Base-by-base conservation (phyloP, 2,329 filamentous ascomycete genomes). In the Teratosphaeria destructans region DNA sequence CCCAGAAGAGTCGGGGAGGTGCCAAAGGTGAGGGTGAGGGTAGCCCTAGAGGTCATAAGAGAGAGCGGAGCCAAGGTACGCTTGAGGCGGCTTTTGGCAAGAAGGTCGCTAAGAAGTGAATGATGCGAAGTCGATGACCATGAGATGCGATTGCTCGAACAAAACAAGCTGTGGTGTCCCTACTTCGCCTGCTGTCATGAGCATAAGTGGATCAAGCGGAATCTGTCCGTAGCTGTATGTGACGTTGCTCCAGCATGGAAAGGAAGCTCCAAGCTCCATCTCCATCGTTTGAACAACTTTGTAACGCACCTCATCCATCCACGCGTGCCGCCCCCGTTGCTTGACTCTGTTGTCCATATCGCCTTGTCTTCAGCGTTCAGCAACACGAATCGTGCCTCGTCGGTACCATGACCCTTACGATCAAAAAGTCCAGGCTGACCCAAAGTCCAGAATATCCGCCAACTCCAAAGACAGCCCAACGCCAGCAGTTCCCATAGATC, bases 11-110 rank as follows among this genome's bases (percentile, higher is more conserved):
- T 57, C 59, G 52, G 27, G 29, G 62, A 59, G 57, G 39, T 26
- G n/a, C 34, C 35, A 37, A n/a, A 56, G 29, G 16, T 52, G 19
- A 37, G n/a, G 60, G 62, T 58, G 56, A 62, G 26, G 61, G 57
- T 54, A 60, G 49, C 5, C 55, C 55, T 37, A 56, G 56, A 54
- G 68, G 69, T 16, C 66, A 68, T 55, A 74, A 73, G 63, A 60
- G 70, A 54, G 70, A 70, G 59, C 61, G 61, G 23, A 71, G 67
- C 43, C 72, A 74, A 60, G 64, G 65, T 11, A 72, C 69, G 34
- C 63, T 74, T 4, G 70, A 73, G 49, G 64, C 60, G 4, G 60
- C 63, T 1, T 70, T 72, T 39, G 69, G 65, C 60, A 72, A 71
- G 65, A 68, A 69, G 62, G 56, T 61, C 23, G 56, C 55, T 29